These are phyloP conservation scores for Vicia sativa DNA, from an alignment of 306 rosid species.

Conservation along the genomic window DNA sequence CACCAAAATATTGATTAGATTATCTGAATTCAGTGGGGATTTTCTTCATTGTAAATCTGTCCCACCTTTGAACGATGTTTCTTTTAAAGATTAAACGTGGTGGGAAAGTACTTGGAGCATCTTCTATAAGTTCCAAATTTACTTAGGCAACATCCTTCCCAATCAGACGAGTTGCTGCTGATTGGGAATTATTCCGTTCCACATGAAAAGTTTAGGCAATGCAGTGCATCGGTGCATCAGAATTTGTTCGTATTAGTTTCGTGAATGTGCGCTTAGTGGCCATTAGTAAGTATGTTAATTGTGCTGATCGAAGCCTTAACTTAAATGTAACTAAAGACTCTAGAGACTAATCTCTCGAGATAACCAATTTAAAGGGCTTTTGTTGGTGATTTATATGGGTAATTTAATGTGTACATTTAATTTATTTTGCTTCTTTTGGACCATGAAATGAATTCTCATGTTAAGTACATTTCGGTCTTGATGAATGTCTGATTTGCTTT, in stretches of 20 bases:
- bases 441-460: conserved; percentile 64
- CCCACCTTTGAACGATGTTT: conserved; percentile 55
- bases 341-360: too few species aligned
- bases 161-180: conserved; percentile 71
- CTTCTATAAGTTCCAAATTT: conserved; percentile 62
- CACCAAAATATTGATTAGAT: conserved; percentile 57
- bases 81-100: conserved; percentile 57
- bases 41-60: conserved; percentile 59
- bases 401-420: conserved; percentile 41
- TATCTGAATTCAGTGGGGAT: conserved; percentile 71
- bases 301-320: conserved; percentile 55
- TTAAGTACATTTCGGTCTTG: conserved; percentile 52
- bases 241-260: conserved; percentile 52
- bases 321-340: too few species aligned
- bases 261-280: conserved; percentile 72
- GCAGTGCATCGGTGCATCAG: conserved; percentile 56
- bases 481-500: conserved; percentile 50
- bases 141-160: conserved; percentile 57
- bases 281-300: conserved; percentile 64
- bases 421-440: conserved; percentile 44
- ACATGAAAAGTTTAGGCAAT: conserved; percentile 50
- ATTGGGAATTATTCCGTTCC: conserved; percentile 80
- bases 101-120: conserved; percentile 60
- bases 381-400: conserved; percentile 34
- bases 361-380: too few species aligned